A percentile compares a stretch with the other conserved stretches of the same genome.
These are phyloP conservation scores for Starmerella apis DNA, from an alignment of 805 yeast genomes.

Conservation along the genomic window DNA sequence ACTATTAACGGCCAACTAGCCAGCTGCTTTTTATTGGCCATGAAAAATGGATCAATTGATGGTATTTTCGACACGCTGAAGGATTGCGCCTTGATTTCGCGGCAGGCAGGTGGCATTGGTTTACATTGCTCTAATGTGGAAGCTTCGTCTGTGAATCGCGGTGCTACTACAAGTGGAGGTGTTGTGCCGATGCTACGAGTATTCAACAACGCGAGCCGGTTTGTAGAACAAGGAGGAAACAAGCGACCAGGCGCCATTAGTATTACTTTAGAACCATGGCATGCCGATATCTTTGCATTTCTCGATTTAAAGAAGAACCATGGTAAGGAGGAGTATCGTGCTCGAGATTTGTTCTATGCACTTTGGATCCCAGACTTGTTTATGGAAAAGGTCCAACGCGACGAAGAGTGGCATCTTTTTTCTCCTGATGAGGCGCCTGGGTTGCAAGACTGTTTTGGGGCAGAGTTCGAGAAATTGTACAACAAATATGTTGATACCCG, in stretches of 20 bases:
- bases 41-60: conserved; percentile 85
- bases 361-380: conserved; percentile 90
- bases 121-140: conserved; percentile 77
- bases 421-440: conserved; percentile 84
- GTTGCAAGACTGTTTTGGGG: conserved; percentile 66
- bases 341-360: conserved; percentile 84
- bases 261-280: conserved; percentile 91
- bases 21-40: conserved; percentile 79
- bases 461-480: conserved; percentile 60
- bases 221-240: conserved; percentile 95
- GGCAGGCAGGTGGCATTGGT: conserved; percentile 91
- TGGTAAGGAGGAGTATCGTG: conserved; percentile 85
- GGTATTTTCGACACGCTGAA: conserved; percentile 83
- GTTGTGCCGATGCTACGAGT: conserved; percentile 88
- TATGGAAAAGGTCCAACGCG: conserved; percentile 69
- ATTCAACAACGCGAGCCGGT: conserved; percentile 85
- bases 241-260: conserved; percentile 96
- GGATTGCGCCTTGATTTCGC: conserved; percentile 77
- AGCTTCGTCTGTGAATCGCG: conserved; percentile 42
- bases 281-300: conserved; percentile 73
- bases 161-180: conserved; percentile 66
- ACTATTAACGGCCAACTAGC: conserved; percentile 56
- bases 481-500: conserved; percentile 58
- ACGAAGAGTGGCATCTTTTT: conserved; percentile 74
- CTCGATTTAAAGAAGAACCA: conserved; percentile 78